Conservation (phyloP, 768 basidiomycete genomes). For the Pisolithus sp. region DNA sequence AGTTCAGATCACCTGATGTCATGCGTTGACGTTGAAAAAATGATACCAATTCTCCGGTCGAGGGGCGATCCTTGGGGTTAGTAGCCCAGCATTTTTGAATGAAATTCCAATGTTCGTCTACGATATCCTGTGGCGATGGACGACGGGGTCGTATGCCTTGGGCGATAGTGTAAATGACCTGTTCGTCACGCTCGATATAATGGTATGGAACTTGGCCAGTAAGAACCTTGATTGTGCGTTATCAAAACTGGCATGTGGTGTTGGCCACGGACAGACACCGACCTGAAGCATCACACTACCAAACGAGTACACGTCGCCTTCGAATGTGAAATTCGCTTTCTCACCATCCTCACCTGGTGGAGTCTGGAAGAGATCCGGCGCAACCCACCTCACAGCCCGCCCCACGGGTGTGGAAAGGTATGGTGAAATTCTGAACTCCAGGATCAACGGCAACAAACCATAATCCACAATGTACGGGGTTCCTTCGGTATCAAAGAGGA, state of each 20-base stretch:
- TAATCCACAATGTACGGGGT: slow-evolving; percentile 32
- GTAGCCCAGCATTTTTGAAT: slow-evolving; percentile 15
- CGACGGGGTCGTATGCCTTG: slow-evolving; percentile 2
- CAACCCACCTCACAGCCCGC: slow-evolving; percentile 43
- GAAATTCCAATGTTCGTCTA: slow-evolving; percentile 4
- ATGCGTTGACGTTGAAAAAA: neutral
- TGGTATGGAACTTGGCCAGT: slow-evolving; percentile 9
- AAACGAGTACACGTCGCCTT: slow-evolving; percentile 7
- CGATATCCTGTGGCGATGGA: neutral
- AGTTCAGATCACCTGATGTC: neutral
- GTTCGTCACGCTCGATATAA: slow-evolving; percentile 7
- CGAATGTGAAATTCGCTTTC: neutral
- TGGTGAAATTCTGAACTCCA: slow-evolving; percentile 15
- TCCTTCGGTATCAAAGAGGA: slow-evolving; percentile 27
- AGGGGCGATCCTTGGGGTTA: neutral
- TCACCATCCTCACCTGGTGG: slow-evolving; percentile 8
- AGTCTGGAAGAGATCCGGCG: slow-evolving; percentile 31
- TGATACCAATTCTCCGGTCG: neutral
- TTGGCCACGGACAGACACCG: slow-evolving; percentile 10
- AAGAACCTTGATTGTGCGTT: neutral
- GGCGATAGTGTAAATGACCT: slow-evolving; percentile 5
- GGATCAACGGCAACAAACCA: slow-evolving; percentile 27
- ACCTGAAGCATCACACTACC: slow-evolving; percentile 25
- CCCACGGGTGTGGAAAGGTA: slow-evolving; percentile 30
- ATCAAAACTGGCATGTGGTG: slow-evolving; percentile 1